These are phyloP conservation scores for Alisma plantagoaquatica DNA, from an alignment of 106 monocot genomes.

Conservation along the genomic window DNA sequence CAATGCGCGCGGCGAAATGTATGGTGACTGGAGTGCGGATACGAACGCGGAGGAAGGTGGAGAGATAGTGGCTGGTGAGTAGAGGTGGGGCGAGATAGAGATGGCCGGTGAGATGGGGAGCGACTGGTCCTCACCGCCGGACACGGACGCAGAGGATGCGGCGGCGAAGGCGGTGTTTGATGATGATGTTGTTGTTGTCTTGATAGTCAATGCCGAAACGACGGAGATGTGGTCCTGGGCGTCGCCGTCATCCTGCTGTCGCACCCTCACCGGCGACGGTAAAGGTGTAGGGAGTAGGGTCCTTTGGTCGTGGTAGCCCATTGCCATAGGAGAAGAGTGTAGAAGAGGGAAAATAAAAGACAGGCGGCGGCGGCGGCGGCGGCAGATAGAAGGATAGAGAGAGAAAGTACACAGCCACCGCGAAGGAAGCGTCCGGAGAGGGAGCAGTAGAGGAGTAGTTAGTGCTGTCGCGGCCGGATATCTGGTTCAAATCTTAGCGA, in stretches of 20 bases:
- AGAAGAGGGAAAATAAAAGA: background rate
- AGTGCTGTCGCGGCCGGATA: too few species aligned
- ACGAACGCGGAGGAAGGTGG: conserved; percentile 21
- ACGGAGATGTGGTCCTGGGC: background rate
- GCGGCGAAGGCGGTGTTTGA: too few species aligned
- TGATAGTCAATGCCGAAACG: conserved; percentile 9
- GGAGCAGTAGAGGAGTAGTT: too few species aligned
- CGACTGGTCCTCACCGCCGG: conserved; percentile 5
- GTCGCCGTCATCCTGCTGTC: background rate
- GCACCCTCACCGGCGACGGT: background rate
- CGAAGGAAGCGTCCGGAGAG: too few species aligned
- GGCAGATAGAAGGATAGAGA: background rate
- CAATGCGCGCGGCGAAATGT: conserved; percentile 21
- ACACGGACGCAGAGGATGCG: background rate
- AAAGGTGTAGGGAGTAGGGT: background rate
- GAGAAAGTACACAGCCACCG: background rate
- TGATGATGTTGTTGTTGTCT: background rate
- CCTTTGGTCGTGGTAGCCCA: background rate
- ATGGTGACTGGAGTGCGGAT: conserved; percentile 19
- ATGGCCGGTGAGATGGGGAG: conserved; percentile 23
- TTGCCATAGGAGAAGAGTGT: background rate
- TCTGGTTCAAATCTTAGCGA: too few species aligned
- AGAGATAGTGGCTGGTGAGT: conserved; percentile 13
- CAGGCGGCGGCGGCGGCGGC: too few species aligned
- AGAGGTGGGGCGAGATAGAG: conserved; percentile 17